Evolutionary conservation across 2,329 filamentous ascomycete genomes (phyloP), one percentile per base, ranked within the genome.

Genomic region (Penicillium sp.): DNA sequence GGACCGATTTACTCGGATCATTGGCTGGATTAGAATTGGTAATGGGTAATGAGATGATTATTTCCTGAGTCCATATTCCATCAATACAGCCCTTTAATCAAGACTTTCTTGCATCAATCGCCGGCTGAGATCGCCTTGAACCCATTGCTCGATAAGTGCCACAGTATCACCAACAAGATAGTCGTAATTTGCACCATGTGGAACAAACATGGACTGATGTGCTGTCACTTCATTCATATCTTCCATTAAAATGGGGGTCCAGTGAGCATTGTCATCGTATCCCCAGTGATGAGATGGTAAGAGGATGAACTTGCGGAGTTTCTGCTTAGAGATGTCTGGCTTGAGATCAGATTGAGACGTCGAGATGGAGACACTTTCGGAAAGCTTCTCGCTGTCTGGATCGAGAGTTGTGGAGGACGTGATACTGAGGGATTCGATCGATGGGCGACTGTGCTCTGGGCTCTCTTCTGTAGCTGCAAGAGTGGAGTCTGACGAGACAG

Each of bases 151-250:
- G 59, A 95, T 85, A 60, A 86, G 80, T 33, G 82, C 82, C 3
- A 86, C 88, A 2, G 92, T 88, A 73, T 93, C 89, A 0, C 88
- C 88, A n/a, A 94, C 87, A n/a, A 94, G 78, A 64, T 78, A 79
- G 68, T 93, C 89, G 71, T 95, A 94, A 59, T 91, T 88, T 61
- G 87, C 83, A 6, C 89, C 88, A 25, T 71, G 70, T 0, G 87
- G 78, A 13, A 91, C 85, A 78, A 96, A 97, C 55, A 97, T 79
- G 0, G 90, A 89, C 63, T 91, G 94, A 73, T 96, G 93, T 10
- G 93, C 93, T 6, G 86, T 88, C 0, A 96, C 90, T 75, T 96
- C 91, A 71, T 96, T 93, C 62, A 95, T 87, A 55, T 87, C 88
- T 60, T 89, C 84, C 90, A 97, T 95, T 69, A 87, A 88, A 2